phyloP scores from a whole-genome alignment of 495 filamentous ascomycete genomes.

The Podospora appendiculata region DNA sequence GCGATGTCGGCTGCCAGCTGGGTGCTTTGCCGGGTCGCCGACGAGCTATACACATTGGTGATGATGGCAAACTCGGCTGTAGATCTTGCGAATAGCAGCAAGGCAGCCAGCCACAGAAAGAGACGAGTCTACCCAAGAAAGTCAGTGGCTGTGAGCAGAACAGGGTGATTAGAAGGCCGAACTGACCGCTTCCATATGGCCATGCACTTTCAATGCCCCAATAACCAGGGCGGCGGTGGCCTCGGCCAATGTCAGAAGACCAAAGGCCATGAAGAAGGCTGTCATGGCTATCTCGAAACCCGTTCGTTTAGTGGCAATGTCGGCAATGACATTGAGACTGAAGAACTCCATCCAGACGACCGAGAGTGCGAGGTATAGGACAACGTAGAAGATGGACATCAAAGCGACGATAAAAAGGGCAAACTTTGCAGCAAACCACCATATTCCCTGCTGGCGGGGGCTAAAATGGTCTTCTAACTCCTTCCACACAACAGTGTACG shows the following conservation, averaged over 20 bases:
- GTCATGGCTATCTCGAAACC: slow-evolving; percentile 10
- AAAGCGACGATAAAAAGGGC: slow-evolving; percentile 3
- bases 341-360: slow-evolving; percentile 12
- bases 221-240: background rate
- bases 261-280: slow-evolving; percentile 6
- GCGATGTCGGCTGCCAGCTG: background rate
- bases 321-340: slow-evolving; percentile 11
- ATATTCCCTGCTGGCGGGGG: background rate
- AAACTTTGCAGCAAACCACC: slow-evolving; percentile 9
- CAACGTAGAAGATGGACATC: slow-evolving; percentile 6
- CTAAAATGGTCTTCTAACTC: slow-evolving; percentile 4
- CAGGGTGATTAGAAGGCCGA: background rate
- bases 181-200: background rate
- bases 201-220: background rate
- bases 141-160: background rate
- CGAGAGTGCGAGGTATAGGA: slow-evolving; percentile 4
- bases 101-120: background rate
- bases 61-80: background rate
- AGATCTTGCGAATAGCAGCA: background rate
- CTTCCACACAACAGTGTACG: slow-evolving; percentile 8
- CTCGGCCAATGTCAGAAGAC: slow-evolving; percentile 1
- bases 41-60: background rate
- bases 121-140: background rate
- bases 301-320: slow-evolving; percentile 9
- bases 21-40: background rate